Conservation (phyloP, 805 yeast genomes). For the Metschnikowia kofuensis region DNA sequence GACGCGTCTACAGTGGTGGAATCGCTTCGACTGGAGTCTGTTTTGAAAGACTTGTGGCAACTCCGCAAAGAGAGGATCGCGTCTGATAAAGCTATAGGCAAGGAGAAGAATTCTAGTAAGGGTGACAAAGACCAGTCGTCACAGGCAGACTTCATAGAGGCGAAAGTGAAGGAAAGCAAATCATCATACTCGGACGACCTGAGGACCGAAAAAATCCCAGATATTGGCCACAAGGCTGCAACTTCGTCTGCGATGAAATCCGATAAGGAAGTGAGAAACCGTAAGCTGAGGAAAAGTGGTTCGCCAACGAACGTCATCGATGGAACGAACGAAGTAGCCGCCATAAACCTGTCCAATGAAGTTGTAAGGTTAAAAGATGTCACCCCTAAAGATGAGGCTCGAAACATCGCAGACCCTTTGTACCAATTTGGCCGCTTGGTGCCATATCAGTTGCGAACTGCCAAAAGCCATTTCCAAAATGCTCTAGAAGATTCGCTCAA, state of each 20-base stretch:
- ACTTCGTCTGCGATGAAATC: not conserved
- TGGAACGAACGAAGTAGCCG: not conserved
- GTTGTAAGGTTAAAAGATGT: no score
- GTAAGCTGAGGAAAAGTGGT: not conserved
- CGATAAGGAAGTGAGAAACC: not conserved
- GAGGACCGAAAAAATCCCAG: not conserved
- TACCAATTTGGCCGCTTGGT: slow-evolving; percentile 49
- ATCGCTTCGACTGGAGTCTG: not conserved
- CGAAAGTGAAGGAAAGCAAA: not conserved
- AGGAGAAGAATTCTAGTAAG: not conserved
- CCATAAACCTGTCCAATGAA: not conserved
- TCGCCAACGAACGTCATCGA: not conserved
- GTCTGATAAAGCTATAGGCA: not conserved
- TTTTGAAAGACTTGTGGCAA: slow-evolving; percentile 2
- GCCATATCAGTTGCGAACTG: slow-evolving; percentile 36
- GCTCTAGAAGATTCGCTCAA: slow-evolving; percentile 27
- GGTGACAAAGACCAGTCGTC: not conserved
- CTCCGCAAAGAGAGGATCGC: not conserved
- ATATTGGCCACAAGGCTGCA: not conserved
- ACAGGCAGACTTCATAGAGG: not conserved
- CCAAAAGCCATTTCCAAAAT: slow-evolving; percentile 36
- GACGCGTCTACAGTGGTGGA: slow-evolving; percentile 23
- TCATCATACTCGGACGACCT: not conserved
- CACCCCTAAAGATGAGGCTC: no score
- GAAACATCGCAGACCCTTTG: slow-evolving; percentile 15